These are phyloP conservation scores for Musa troglodytarum DNA, from an alignment of 176 grass and related monocot species.

Conservation along the genomic window DNA sequence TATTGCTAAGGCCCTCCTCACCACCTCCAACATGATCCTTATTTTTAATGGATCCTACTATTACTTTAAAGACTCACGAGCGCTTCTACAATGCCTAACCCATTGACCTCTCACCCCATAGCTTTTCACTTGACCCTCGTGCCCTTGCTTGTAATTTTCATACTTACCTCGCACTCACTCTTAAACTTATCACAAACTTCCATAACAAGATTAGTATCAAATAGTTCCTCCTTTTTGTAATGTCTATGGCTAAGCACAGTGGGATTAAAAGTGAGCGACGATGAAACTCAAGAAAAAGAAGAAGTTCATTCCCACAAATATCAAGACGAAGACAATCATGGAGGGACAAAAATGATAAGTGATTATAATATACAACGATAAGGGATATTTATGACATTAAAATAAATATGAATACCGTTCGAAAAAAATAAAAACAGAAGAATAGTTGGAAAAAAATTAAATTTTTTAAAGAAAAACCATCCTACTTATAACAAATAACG, in stretches of 20 bases:
- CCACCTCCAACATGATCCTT: not conserved
- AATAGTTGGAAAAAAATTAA: no score
- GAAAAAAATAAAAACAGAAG: no score
- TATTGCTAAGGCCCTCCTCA: no score
- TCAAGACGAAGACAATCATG: no score
- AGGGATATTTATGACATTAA: no score
- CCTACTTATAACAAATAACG: no score
- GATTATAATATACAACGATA: fast-evolving
- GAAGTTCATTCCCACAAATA: no score
- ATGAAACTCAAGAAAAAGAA: no score
- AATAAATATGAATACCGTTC: no score
- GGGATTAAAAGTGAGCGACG: no score
- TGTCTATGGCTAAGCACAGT: slow-evolving; percentile 9
- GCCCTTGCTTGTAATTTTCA: slow-evolving; percentile 31
- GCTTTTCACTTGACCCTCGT: slow-evolving; percentile 29
- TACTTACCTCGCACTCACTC: not conserved
- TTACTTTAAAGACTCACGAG: not conserved
- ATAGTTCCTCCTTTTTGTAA: slow-evolving; percentile 21
- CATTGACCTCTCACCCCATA: not conserved
- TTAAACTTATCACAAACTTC: slow-evolving; percentile 28
- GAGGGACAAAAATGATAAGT: no score
- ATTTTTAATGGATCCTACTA: slow-evolving; percentile 11
- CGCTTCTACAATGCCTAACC: slow-evolving; percentile 29
- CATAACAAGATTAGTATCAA: slow-evolving; percentile 45
- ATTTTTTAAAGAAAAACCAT: no score